These are phyloP conservation scores for Plectosphaerella plurivora DNA, from an alignment of 2,329 filamentous ascomycete genomes.

Conservation along the genomic window DNA sequence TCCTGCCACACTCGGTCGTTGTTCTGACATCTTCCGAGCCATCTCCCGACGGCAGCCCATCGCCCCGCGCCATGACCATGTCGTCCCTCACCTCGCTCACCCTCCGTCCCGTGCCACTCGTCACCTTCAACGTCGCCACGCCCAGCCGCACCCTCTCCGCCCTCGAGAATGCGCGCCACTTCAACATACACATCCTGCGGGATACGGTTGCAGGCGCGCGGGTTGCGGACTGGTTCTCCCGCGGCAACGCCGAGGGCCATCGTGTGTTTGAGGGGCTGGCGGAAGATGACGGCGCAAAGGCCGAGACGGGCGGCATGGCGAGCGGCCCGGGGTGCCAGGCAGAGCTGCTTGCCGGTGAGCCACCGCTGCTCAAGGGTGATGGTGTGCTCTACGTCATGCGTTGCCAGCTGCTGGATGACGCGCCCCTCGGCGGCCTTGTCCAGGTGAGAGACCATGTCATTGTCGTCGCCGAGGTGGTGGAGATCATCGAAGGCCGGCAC, in stretches of 20 bases:
- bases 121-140: conserved; percentile 54
- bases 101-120: conserved; percentile 43
- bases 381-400: conserved; percentile 49
- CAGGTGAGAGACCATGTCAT: conserved; percentile 47
- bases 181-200: conserved; percentile 52
- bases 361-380: conserved; percentile 41
- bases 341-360: conserved; percentile 10
- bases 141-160: conserved; percentile 53
- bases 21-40: conserved; percentile 45
- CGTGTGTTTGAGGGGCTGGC: conserved; percentile 32
- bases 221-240: conserved; percentile 48
- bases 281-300: neutral
- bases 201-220: conserved; percentile 41
- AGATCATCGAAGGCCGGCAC: conserved; percentile 29
- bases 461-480: conserved; percentile 45
- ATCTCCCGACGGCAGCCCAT: neutral
- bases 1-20: conserved; percentile 50
- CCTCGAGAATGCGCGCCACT: conserved; percentile 34
- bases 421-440: conserved; percentile 34
- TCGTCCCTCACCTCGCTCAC: conserved; percentile 55
- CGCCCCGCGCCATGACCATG: conserved; percentile 51
- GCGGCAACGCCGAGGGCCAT: conserved; percentile 36
- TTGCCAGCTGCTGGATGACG: conserved; percentile 36
- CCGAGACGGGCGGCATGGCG: conserved; percentile 1
- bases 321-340: conserved; percentile 9